Evolutionary conservation across 768 basidiomycete species (phyloP), one percentile per base, ranked within the genome.

Genomic region (Agaricus sinodeliciosus): DNA sequence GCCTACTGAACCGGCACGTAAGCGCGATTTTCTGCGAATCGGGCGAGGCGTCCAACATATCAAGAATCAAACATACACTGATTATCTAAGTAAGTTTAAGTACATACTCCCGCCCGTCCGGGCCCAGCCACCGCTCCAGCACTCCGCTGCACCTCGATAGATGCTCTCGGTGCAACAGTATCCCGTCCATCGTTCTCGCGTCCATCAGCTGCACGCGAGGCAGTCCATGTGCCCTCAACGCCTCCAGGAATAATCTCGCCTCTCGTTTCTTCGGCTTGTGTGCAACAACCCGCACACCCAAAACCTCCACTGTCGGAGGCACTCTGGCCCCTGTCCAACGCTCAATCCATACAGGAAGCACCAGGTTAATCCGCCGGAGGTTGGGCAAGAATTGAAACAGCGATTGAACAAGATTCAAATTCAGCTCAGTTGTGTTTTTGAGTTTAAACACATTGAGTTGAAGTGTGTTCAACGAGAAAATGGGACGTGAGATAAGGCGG

Each of bases 1-100:
- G 41, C 57, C 16, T 48, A 57, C 57, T 47, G 49, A 57, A 57
- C 8, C 57, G 52, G 34, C 57, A 55, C 9, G 45, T 42, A 9
- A 54, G 31, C 19, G 42, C 27, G 4, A 54, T 44, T 34, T 48
- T 54, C 18, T 35, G 15, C n/a, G 52, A 1, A 25, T 49, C 43
- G 16, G 36, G 36, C 13, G 18, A 12, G 18, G n/a, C 13, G 34
- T 31, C 31, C 4, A 31, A 31, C 31, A 31, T 31, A 11, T 11
- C 22, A 22, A 22, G 22, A 22, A 45, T 52, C 44, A 52, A 43
- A 52, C 45, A 51, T 36, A 15, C 2, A 39, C 19, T n/a, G 25
- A 43, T 53, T 54, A 54, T 47, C 45, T 51, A 48, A 22, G 22
- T 22, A 9, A n/a, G n/a, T n/a, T 25, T 9, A 28, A 48, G 13